These are phyloP conservation scores for Orbilia blumenaviensis DNA, from an alignment of 2,329 filamentous ascomycete species.

Conservation along the genomic window DNA sequence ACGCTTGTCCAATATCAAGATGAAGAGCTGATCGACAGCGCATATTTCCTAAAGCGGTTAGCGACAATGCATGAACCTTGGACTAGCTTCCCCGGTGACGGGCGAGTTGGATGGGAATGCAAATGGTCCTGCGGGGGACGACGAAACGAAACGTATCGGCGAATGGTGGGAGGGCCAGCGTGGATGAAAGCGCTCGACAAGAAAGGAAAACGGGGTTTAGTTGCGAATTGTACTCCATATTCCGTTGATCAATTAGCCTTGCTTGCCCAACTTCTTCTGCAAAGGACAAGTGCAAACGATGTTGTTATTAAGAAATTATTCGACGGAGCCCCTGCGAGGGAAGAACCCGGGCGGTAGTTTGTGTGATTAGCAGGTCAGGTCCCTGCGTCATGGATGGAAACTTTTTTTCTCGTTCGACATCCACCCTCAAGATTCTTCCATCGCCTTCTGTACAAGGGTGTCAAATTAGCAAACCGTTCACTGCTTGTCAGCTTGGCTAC, in stretches of 20 bases:
- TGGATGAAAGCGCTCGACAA: too few relatives aligned
- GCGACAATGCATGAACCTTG: constrained; percentile 30
- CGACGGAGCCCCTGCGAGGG: neutral
- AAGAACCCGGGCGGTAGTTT: constrained; percentile 25
- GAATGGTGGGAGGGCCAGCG: neutral
- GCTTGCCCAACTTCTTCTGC: constrained; percentile 22
- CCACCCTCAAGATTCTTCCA: constrained; percentile 27
- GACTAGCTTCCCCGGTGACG: constrained; percentile 50
- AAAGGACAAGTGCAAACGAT: constrained; percentile 19
- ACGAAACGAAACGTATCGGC: neutral
- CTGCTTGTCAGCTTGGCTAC: constrained; percentile 23
- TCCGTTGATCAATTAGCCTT: constrained; percentile 39
- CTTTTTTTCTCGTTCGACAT: constrained; percentile 25
- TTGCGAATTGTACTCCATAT: neutral
- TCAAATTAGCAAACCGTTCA: constrained; percentile 35
- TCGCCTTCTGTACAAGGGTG: constrained; percentile 41
- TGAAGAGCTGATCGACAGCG: constrained; percentile 31
- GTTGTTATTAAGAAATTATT: neutral
- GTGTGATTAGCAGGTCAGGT: constrained; percentile 29
- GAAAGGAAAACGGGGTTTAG: neutral
- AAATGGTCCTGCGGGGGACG: constrained; percentile 13
- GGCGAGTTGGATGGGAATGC: constrained; percentile 26
- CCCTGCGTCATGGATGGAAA: constrained; percentile 53
- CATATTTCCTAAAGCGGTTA: constrained; percentile 28
- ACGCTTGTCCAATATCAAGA: constrained; percentile 32